Evolutionary conservation across 2,329 filamentous ascomycete species (phyloP).

Genomic region (Nemania sp.): DNA sequence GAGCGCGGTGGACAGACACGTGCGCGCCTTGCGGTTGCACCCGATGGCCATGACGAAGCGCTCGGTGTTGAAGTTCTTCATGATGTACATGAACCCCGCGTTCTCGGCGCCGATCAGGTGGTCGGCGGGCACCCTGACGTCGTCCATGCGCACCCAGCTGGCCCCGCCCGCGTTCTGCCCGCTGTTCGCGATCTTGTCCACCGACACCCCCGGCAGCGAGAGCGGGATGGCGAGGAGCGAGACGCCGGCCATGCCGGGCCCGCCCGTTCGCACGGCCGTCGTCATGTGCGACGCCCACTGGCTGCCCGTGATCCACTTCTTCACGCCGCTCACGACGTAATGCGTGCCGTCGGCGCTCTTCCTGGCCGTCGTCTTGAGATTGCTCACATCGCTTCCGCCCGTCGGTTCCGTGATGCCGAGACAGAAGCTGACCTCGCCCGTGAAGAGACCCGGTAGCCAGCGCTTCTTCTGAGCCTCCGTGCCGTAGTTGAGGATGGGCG

Average conservation of each 20-base stretch:
- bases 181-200: slow-evolving; percentile 62
- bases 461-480: slow-evolving; percentile 35
- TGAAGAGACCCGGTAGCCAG: slow-evolving; percentile 52
- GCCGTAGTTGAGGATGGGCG: slow-evolving; percentile 35
- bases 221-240: slow-evolving; percentile 61
- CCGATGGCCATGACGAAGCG: slow-evolving; percentile 59
- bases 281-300: slow-evolving; percentile 66
- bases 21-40: slow-evolving; percentile 59
- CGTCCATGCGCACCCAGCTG: slow-evolving; percentile 58
- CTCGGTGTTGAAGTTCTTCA: slow-evolving; percentile 58
- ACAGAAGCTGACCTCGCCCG: slow-evolving; percentile 47
- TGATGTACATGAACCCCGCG: slow-evolving; percentile 49
- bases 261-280: slow-evolving; percentile 64
- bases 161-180: slow-evolving; percentile 68
- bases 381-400: slow-evolving; percentile 66
- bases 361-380: slow-evolving; percentile 61
- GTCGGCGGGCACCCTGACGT: slow-evolving; percentile 55
- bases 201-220: slow-evolving; percentile 50
- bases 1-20: slow-evolving; percentile 56
- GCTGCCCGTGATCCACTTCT: slow-evolving; percentile 69
- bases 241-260: slow-evolving; percentile 53
- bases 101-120: slow-evolving; percentile 59
- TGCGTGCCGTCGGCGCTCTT: slow-evolving; percentile 47
- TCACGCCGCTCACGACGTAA: slow-evolving; percentile 65
- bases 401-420: slow-evolving; percentile 39